Evolutionary conservation across 164 flowering plant species (phyloP).

Genomic region (Magnolia sinica): DNA sequence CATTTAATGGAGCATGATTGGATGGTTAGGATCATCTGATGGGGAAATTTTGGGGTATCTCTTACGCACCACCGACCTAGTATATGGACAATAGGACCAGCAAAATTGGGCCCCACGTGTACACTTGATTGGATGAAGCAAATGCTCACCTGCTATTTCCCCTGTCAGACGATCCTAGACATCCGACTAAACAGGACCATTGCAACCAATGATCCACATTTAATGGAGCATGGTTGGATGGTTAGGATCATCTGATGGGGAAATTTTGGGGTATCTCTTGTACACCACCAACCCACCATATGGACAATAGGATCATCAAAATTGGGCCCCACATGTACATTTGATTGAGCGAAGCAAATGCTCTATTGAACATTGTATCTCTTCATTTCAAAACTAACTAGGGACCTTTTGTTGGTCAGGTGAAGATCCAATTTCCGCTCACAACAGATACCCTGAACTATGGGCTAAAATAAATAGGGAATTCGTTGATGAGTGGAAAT

Average conservation of each 20-base stretch:
- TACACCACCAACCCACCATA: background rate
- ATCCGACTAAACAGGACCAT: background rate
- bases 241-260: background rate
- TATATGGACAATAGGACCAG: no score
- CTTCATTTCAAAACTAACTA: background rate
- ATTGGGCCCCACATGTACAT: no score
- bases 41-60: background rate
- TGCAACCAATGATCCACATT: background rate
- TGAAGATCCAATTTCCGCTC: conserved; percentile 83
- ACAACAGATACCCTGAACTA: conserved; percentile 79
- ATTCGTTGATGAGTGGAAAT: conserved; percentile 77
- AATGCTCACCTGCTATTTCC: no score
- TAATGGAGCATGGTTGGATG: background rate
- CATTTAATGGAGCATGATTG: background rate
- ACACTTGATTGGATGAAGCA: no score
- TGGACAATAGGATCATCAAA: no score
- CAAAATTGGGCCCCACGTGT: no score
- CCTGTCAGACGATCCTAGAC: background rate
- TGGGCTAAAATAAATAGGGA: conserved; percentile 86
- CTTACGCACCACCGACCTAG: background rate
- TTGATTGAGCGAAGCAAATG: no score
- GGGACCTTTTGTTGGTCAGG: conserved; percentile 31
- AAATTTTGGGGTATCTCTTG: background rate
- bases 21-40: background rate
- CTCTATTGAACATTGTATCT: no score